These are phyloP conservation scores for Albophoma yamanashiensis DNA, from an alignment of 2,329 filamentous ascomycete species.

Conservation along the genomic window DNA sequence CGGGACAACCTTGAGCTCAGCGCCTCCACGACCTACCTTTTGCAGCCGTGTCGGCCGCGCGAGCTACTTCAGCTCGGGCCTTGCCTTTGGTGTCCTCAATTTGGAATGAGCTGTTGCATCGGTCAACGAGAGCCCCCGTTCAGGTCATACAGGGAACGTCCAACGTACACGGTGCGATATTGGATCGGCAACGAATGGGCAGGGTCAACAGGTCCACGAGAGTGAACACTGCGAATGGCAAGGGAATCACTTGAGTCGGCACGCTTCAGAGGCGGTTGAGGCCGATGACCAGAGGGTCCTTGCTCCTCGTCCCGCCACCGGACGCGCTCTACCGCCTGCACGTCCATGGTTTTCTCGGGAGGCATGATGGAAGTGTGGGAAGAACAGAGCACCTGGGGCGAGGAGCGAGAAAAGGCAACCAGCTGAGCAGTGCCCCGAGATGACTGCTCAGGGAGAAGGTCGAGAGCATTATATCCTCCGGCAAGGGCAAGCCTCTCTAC, in stretches of 20 bases:
- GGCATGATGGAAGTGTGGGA: slow-evolving; percentile 3
- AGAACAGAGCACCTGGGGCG: neutral
- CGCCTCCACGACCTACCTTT: slow-evolving; percentile 23
- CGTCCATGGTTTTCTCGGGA: slow-evolving; percentile 5
- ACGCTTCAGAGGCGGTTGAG: slow-evolving; percentile 7
- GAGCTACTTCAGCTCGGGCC: slow-evolving; percentile 23
- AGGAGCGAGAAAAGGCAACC: neutral
- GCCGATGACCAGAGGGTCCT: slow-evolving; percentile 10
- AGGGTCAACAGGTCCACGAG: slow-evolving; percentile 14
- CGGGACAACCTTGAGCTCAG: neutral
- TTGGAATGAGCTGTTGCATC: slow-evolving; percentile 32
- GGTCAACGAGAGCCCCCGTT: neutral
- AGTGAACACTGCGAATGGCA: slow-evolving; percentile 28
- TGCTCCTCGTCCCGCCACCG: slow-evolving; percentile 27
- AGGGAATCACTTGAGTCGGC: slow-evolving; percentile 24
- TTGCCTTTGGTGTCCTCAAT: slow-evolving; percentile 44
- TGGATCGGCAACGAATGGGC: slow-evolving; percentile 34
- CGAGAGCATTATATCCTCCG: neutral
- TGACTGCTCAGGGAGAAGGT: neutral
- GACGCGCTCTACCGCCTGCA: slow-evolving; percentile 15
- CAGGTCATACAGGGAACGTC: neutral
- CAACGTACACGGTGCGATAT: slow-evolving; percentile 40
- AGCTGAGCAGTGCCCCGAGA: neutral
- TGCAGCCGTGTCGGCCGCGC: slow-evolving; percentile 31
- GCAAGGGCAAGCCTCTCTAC: neutral